phyloP scores from a whole-genome alignment of 345 rosid species.

The Trapa bicornis region DNA sequence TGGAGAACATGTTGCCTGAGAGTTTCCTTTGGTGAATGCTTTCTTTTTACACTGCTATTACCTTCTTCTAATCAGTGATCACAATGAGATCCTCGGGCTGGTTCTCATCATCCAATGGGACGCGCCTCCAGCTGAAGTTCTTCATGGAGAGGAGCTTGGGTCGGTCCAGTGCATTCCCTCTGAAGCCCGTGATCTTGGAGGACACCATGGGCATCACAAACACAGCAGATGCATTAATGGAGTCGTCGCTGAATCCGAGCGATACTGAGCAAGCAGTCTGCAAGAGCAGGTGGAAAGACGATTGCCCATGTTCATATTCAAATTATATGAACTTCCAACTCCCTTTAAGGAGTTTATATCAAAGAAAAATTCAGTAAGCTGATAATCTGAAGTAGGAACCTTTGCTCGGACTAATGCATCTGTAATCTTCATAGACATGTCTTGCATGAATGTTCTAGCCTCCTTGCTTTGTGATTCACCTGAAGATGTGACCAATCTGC shows the following conservation, averaged over 20 bases:
- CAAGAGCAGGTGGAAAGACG: conserved; percentile 7
- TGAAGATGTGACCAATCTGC: conserved; percentile 32
- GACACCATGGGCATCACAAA: conserved; percentile 98
- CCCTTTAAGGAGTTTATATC: background rate
- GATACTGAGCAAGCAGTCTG: conserved; percentile 64
- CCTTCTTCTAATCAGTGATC: conserved; percentile 3
- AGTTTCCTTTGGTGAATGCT: background rate
- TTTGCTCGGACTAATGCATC: conserved; percentile 61
- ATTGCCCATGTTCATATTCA: too few relatives aligned
- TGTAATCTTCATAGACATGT: conserved; percentile 33
- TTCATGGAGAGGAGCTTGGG: conserved; percentile 49
- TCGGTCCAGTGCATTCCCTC: conserved; percentile 59
- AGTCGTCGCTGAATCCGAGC: conserved; percentile 74
- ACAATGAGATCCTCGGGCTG: conserved; percentile 20
- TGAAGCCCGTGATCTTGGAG: conserved; percentile 78
- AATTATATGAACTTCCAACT: background rate
- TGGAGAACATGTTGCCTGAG: conserved; percentile 4
- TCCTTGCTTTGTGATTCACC: conserved; percentile 44
- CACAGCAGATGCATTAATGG: conserved; percentile 84
- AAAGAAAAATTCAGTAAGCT: background rate
- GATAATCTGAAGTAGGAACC: conserved; percentile 28
- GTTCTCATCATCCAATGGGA: conserved; percentile 37
- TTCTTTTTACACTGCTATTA: background rate
- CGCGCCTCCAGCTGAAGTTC: conserved; percentile 58
- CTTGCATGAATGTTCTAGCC: conserved; percentile 44